Evolutionary conservation across 768 basidiomycete species (phyloP).

Genomic region (Suillus discolor): DNA sequence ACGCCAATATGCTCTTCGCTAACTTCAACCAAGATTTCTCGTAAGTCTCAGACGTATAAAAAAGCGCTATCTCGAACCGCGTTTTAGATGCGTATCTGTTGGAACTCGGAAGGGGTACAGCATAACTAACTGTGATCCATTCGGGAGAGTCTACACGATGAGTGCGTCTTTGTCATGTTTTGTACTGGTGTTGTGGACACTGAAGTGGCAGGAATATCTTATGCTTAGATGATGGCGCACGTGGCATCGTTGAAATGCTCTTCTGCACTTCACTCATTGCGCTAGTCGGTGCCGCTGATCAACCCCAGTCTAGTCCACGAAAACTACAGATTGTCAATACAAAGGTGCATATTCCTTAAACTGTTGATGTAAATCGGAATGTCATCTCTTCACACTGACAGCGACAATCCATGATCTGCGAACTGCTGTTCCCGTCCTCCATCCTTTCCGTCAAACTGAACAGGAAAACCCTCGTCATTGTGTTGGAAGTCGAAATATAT

Average conservation of each 20-base stretch:
- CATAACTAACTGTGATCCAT: conserved; percentile 98
- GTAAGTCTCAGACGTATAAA: conserved; percentile 41
- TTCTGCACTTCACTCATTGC: conserved; percentile 99
- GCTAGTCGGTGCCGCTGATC: conserved; percentile 93
- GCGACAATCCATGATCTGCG: conserved; percentile 99
- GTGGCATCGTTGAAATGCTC: conserved; percentile 98
- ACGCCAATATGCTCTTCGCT: conserved; percentile 72
- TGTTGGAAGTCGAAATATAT: conserved; percentile 97
- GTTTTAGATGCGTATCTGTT: conserved; percentile 80
- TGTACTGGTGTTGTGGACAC: background rate
- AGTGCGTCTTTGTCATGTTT: conserved; percentile 62
- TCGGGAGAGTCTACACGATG: conserved; percentile 93
- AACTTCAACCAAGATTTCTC: conserved; percentile 99
- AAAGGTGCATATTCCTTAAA: conserved; percentile 59
- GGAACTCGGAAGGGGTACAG: conserved; percentile 95
- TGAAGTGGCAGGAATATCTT: background rate
- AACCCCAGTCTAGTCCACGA: conserved; percentile 86
- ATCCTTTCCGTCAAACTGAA: conserved; percentile 98
- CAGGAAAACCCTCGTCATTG: conserved; percentile 93
- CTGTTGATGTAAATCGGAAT: conserved; percentile 10
- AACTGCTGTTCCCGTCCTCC: conserved; percentile 94
- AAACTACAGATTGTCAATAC: conserved; percentile 99
- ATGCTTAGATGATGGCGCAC: conserved; percentile 80
- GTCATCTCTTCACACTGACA: conserved; percentile 30
- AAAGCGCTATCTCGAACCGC: conserved; percentile 8